These are phyloP conservation scores for Penicillium sp. DNA, from an alignment of 2,329 filamentous ascomycete species.

Conservation along the genomic window DNA sequence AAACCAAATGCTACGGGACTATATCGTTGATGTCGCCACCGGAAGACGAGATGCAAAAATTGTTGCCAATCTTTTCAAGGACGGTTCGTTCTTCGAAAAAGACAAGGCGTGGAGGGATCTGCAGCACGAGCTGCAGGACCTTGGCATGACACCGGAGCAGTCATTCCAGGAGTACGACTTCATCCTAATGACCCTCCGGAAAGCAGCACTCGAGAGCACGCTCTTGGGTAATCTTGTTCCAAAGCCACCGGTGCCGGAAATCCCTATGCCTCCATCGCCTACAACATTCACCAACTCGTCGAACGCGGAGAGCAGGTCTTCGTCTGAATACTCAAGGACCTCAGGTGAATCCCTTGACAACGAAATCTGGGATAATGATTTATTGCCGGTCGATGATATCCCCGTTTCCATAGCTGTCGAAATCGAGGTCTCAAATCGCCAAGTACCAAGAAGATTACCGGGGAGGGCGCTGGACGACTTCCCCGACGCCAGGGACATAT, in stretches of 20 bases:
- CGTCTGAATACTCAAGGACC: background rate
- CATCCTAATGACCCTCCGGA: conserved; percentile 15
- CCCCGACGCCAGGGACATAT: background rate
- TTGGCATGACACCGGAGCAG: conserved; percentile 12
- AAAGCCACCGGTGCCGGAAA: background rate
- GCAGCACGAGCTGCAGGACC: conserved; percentile 7
- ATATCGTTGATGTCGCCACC: conserved; percentile 9
- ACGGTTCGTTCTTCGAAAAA: background rate
- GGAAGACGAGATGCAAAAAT: conserved; percentile 1
- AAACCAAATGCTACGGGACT: conserved; percentile 5
- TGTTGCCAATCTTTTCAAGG: conserved; percentile 6
- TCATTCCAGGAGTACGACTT: conserved; percentile 9
- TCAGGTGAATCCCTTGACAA: background rate
- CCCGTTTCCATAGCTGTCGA: background rate
- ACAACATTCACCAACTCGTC: conserved; percentile 2
- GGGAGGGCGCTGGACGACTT: background rate
- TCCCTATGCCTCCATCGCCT: background rate
- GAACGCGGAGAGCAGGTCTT: background rate
- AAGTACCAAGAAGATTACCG: background rate
- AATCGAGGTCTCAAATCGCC: background rate
- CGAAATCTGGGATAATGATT: background rate
- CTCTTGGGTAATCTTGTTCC: conserved; percentile 4
- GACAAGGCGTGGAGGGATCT: conserved; percentile 11
- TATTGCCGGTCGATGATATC: background rate
- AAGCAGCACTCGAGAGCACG: conserved; percentile 1